A percentile compares a stretch with the other conserved stretches of the same genome.
Conservation (phyloP, 2,329 filamentous ascomycete genomes). For the Lecanicillium sp. region DNA sequence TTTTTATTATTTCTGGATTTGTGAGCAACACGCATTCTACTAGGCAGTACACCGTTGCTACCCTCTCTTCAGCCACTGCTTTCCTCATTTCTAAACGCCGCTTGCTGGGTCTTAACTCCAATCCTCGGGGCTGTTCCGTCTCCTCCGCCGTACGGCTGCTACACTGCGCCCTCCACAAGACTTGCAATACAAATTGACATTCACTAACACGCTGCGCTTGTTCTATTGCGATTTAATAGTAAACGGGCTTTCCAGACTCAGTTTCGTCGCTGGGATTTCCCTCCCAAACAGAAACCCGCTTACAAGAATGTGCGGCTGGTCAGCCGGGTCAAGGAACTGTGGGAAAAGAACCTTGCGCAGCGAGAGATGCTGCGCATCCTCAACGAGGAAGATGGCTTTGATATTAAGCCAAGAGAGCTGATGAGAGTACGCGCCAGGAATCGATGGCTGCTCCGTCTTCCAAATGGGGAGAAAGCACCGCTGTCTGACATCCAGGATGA, state of each 20-base stretch:
- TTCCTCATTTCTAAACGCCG: too few relatives aligned
- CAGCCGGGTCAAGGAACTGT: conserved; percentile 64
- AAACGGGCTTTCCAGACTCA: conserved; percentile 71
- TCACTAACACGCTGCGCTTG: not conserved
- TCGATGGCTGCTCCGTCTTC: conserved; percentile 55
- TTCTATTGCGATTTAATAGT: conserved; percentile 29
- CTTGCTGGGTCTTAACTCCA: too few relatives aligned
- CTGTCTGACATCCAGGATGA: conserved; percentile 7
- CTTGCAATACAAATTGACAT: not conserved
- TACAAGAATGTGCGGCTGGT: conserved; percentile 62
- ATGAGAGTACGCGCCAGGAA: conserved; percentile 62
- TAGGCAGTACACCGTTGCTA: too few relatives aligned
- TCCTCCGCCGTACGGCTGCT: too few relatives aligned
- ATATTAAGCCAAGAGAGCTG: conserved; percentile 63
- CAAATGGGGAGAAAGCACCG: conserved; percentile 47
- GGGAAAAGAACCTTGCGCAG: conserved; percentile 66
- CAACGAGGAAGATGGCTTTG: conserved; percentile 60
- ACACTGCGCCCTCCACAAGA: too few relatives aligned
- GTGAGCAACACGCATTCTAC: too few relatives aligned
- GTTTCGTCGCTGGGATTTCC: conserved; percentile 73
- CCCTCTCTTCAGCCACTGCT: too few relatives aligned
- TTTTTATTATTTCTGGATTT: too few relatives aligned
- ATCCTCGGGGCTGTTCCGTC: too few relatives aligned
- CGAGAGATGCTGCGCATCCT: conserved; percentile 65
- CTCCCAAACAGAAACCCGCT: conserved; percentile 62